Base-by-base conservation (phyloP, 2,329 filamentous ascomycete species). In the Colletotrichum costaricense region DNA sequence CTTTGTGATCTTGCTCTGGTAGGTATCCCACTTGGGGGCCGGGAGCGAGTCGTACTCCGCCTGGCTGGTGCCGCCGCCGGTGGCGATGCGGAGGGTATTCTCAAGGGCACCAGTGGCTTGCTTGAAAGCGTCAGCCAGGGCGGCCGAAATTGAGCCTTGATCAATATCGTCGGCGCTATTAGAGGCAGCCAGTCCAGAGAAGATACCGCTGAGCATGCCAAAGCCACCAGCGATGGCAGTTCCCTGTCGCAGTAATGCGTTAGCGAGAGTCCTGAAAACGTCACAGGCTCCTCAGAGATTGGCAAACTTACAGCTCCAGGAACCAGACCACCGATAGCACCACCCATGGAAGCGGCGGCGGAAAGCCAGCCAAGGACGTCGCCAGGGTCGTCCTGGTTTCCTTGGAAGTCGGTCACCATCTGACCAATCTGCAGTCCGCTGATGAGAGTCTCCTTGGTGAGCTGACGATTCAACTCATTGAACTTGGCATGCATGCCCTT, bases 401-500 rank as follows among this genome's bases (percentile, higher is more conserved):
- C 69, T 54, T 52, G 46, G 42, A 72, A 72, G 46, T 68, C 69
- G 49, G 46, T 38, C n/a, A 72, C 57, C 46, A 72, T 72, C 33
- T 64, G 28, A 6, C 42, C 30, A 11, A 72, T 72, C 14, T 35
- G 38, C 46, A 72, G 33, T 7, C 64, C 69, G 30, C 28, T 68
- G 58, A 72, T 67, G 58, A 72, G 64, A 30, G 69, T 68, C 42
- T 62, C 52, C 57, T 24, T 42, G 0, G 64, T 72, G 30, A 72
- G 64, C 54, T 57, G 64, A 3, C 69, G 58, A 30, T 56, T 72
- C 42, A 72, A 35, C 64, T 72, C 69, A 22, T 26, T 38, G 54
- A 72, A 72, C 42, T 72, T 72, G 28, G 46, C 57, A 33, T 72
- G 69, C 69, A 72, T 68, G 64, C 69, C 69, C 49, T 63, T 67